Evolutionary conservation across 768 basidiomycete genomes (phyloP), one percentile per base, ranked within the genome.

Genomic region (Steccherinum ochraceum): DNA sequence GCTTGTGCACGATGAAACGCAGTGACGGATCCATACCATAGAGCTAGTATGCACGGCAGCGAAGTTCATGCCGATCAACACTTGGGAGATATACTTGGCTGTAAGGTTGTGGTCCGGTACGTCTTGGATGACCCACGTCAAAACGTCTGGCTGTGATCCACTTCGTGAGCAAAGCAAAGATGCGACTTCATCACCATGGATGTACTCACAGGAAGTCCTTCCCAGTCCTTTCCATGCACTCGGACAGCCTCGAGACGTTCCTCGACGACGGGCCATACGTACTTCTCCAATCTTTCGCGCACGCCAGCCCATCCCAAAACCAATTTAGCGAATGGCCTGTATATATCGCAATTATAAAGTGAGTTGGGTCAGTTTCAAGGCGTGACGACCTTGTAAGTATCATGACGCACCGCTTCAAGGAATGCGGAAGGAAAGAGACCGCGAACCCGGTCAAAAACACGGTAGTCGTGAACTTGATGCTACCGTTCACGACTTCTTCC

Each of bases 81-180:
- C 47, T 18, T 27, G 10, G n/a, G 30, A 40, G 2, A 53, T 25
- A 12, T 18, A 24, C 4, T 41, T 23, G 7, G 47, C 16, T 2
- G 24, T 30, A 20, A 30, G 35, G 20, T 53, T 48, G 10, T 49
- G 41, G 4, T 48, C 52, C 35, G 48, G 24, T 0, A 72, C 71
- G 13, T 61, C 60, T 26, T 72, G 72, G 35, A 78, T 58, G 5
- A 77, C 56, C 77, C 77, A 79, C 40, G 30, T 23, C 16, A 50
- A 20, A 30, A 50, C 42, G 24, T 52, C 51, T 24, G 26, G 39
- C 27, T 47, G 20, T 2, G 24, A 16, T n/a, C n/a, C n/a, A n/a
- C n/a, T n/a, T n/a, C n/a, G n/a, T n/a, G n/a, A 10, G n/a, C 18
- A 25, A 42, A 26, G 5, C 30, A 19, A 18, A n/a, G 35, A 12